Evolutionary conservation across 768 basidiomycete genomes (phyloP).

Genomic region (Amanita thiersii): DNA sequence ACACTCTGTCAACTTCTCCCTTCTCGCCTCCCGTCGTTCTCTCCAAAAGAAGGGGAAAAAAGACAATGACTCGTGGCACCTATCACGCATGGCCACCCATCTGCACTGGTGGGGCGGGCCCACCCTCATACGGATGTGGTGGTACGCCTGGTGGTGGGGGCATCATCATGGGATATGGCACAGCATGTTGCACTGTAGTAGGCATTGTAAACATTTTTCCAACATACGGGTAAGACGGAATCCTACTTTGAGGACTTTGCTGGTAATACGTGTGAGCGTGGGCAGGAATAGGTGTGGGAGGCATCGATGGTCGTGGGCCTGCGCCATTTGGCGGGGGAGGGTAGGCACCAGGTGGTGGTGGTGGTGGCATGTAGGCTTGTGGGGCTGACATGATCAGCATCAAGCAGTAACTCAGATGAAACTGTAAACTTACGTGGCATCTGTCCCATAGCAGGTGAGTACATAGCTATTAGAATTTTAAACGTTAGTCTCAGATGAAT

Average conservation of each 20-base stretch:
- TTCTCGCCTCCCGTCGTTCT: conserved; percentile 9
- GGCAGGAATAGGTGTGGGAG: conserved; percentile 82
- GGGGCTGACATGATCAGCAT: conserved; percentile 34
- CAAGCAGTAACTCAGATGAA: conserved; percentile 3
- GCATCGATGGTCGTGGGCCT: conserved; percentile 80
- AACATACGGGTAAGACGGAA: conserved; percentile 15
- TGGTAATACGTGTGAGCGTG: conserved; percentile 87
- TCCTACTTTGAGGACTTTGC: conserved; percentile 78
- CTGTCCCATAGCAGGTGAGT: conserved; percentile 75
- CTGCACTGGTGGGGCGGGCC: conserved; percentile 58
- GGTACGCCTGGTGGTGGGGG: conserved; percentile 62
- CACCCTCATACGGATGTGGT: conserved; percentile 70
- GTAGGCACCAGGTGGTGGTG: conserved; percentile 68
- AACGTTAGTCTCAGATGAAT: conserved; percentile 3
- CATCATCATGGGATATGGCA: conserved; percentile 92
- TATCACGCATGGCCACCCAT: conserved; percentile 75
- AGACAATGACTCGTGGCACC: conserved; percentile 7
- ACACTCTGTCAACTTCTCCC: too few relatives aligned
- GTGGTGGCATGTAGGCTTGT: conserved; percentile 72
- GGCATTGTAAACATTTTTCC: conserved; percentile 21
- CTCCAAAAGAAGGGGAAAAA: conserved; percentile 2
- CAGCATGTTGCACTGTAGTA: conserved; percentile 70
- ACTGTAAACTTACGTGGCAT: conserved; percentile 66
- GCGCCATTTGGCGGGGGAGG: conserved; percentile 73
- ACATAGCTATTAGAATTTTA: conserved; percentile 53